Evolutionary conservation across 371 early-diverging fungal species (phyloP).

Genomic region (Mucor sp.): DNA sequence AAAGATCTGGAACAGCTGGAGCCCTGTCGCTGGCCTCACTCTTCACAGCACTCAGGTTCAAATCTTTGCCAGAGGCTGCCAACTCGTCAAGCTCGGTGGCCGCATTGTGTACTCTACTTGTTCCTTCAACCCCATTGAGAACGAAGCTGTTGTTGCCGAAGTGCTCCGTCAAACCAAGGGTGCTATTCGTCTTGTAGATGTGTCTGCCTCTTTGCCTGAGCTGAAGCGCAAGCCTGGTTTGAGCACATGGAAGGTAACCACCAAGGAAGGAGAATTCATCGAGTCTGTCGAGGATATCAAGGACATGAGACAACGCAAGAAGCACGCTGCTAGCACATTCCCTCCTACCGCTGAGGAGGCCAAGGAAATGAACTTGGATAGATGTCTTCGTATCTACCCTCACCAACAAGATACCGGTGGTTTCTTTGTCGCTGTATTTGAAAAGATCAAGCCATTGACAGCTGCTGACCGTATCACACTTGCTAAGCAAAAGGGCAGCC

Average conservation of each 20-base stretch:
- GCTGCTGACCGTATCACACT: constrained; percentile 52
- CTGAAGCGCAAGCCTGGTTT: constrained; percentile 84
- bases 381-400: constrained; percentile 91
- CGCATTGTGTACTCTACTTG: constrained; percentile 99
- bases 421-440: constrained; percentile 98
- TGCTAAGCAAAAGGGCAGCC: constrained; percentile 27
- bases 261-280: constrained; percentile 59
- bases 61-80: constrained; percentile 88
- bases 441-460: constrained; percentile 75
- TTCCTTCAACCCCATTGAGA: constrained; percentile 97
- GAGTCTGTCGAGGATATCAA: constrained; percentile 61
- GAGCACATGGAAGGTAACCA: constrained; percentile 85
- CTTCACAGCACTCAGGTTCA: constrained; percentile 88
- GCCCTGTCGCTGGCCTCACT: constrained; percentile 67
- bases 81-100: constrained; percentile 92
- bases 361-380: constrained; percentile 23
- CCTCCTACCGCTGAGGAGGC: constrained; percentile 68
- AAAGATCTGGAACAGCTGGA: constrained; percentile 91
- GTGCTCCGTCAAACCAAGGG: constrained; percentile 68
- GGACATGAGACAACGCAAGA: constrained; percentile 43
- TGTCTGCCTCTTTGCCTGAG: constrained; percentile 70
- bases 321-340: constrained; percentile 67
- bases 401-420: constrained; percentile 98
- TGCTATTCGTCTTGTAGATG: constrained; percentile 82
- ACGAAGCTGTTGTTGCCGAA: constrained; percentile 95